Evolutionary conservation across 2,329 filamentous ascomycete genomes (phyloP).

Genomic region (Trichoderma sp.): DNA sequence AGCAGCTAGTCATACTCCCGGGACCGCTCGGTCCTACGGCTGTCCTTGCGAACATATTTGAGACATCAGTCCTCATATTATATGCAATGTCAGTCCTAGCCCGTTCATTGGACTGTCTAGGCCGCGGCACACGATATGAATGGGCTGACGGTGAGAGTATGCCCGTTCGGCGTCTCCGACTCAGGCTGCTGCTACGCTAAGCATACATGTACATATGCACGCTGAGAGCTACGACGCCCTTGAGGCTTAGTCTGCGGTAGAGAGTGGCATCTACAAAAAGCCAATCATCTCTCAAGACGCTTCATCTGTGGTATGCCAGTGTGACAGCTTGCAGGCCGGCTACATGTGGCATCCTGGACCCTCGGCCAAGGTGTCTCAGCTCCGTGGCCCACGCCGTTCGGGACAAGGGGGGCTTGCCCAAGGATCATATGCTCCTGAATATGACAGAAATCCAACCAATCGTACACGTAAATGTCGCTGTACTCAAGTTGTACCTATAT

Average conservation of each 20-base stretch:
- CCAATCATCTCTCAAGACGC: background rate
- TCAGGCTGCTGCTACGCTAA: conserved; percentile 11
- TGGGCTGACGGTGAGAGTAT: background rate
- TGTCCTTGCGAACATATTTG: background rate
- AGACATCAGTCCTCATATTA: background rate
- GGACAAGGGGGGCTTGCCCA: background rate
- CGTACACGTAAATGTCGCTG: background rate
- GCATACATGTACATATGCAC: background rate
- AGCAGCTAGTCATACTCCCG: background rate
- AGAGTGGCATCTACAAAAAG: background rate
- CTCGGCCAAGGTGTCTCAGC: background rate
- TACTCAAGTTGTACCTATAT: background rate
- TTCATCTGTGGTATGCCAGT: background rate
- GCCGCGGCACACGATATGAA: background rate
- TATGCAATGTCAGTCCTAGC: background rate
- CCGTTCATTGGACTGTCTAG: background rate
- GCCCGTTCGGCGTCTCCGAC: conserved; percentile 10
- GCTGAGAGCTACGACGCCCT: background rate
- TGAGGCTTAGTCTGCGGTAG: conserved; percentile 1
- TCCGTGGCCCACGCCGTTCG: background rate
- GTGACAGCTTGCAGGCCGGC: background rate
- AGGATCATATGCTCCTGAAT: background rate
- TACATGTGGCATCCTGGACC: background rate
- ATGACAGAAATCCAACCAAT: background rate
- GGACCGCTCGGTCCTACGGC: background rate